These are phyloP conservation scores for Kodamaea kaohsiungensis DNA, from an alignment of 805 yeast species.

Conservation along the genomic window DNA sequence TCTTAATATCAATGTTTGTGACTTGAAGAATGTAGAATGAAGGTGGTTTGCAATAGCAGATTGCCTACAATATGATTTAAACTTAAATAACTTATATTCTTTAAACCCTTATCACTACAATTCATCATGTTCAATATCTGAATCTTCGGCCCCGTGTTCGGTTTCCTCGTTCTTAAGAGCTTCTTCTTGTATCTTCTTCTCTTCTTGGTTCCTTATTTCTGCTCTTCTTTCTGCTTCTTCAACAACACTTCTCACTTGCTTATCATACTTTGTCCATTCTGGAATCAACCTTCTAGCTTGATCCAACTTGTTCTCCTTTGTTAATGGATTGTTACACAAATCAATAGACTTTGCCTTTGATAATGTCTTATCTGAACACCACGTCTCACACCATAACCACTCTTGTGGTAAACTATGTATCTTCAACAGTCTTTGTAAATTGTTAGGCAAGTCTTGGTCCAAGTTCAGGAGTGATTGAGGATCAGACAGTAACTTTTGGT, in stretches of 20 bases:
- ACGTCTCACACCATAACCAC: conserved; percentile 93
- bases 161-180: conserved; percentile 9
- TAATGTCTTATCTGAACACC: conserved; percentile 73
- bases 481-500: conserved; percentile 79
- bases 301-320: conserved; percentile 76
- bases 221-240: conserved; percentile 12
- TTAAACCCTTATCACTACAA: conserved; percentile 3
- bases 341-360: conserved; percentile 75
- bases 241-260: conserved; percentile 37
- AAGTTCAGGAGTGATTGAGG: conserved; percentile 76
- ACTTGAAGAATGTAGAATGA: not conserved
- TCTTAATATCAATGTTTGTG: not conserved
- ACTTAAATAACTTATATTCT: not conserved
- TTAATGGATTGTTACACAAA: conserved; percentile 79
- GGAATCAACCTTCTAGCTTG: conserved; percentile 75
- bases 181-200: not conserved
- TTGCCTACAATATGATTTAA: not conserved
- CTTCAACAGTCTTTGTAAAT: conserved; percentile 65
- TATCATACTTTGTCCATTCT: conserved; percentile 73
- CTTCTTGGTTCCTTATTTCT: not conserved
- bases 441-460: conserved; percentile 94
- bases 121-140: conserved; percentile 13
- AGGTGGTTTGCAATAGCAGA: too few relatives aligned
- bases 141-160: conserved; percentile 8
- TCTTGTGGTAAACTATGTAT: conserved; percentile 76